Evolutionary conservation across 192 early-diverging fungal species (phyloP).

Genomic region (Diversispora epigaea): DNA sequence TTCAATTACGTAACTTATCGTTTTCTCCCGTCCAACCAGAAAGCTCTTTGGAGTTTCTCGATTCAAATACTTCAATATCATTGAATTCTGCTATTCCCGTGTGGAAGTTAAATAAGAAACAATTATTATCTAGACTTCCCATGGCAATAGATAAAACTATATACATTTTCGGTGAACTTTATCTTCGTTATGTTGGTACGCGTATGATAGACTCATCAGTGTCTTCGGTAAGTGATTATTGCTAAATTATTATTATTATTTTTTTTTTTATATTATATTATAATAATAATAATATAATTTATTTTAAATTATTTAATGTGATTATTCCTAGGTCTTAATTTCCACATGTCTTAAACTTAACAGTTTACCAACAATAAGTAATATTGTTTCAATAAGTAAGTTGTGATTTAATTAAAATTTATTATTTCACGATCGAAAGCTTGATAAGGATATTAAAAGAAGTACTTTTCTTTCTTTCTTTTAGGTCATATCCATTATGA

Average conservation of each 20-base stretch:
- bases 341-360: not conserved
- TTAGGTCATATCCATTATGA: not conserved
- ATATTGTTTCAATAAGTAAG: not conserved
- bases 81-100: not conserved
- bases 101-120: not conserved
- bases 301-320: too few relatives aligned
- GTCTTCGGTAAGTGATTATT: not conserved
- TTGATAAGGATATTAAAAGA: not conserved
- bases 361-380: not conserved
- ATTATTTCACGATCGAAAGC: not conserved
- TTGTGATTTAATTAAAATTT: not conserved
- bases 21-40: not conserved
- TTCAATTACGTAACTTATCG: not conserved
- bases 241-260: not conserved
- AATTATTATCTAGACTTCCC: not conserved
- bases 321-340: not conserved
- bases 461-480: not conserved
- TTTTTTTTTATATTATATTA: not conserved
- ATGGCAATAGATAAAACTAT: conserved; percentile 13
- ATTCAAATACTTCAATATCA: not conserved
- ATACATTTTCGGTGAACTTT: conserved; percentile 15
- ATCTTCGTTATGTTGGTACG: conserved; percentile 1
- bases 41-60: conserved; percentile 1
- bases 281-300: too few relatives aligned
- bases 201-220: not conserved